These are phyloP conservation scores for Raphidocelis subcapitata DNA, from an alignment of 139 green algal genomes.

Conservation along the genomic window DNA sequence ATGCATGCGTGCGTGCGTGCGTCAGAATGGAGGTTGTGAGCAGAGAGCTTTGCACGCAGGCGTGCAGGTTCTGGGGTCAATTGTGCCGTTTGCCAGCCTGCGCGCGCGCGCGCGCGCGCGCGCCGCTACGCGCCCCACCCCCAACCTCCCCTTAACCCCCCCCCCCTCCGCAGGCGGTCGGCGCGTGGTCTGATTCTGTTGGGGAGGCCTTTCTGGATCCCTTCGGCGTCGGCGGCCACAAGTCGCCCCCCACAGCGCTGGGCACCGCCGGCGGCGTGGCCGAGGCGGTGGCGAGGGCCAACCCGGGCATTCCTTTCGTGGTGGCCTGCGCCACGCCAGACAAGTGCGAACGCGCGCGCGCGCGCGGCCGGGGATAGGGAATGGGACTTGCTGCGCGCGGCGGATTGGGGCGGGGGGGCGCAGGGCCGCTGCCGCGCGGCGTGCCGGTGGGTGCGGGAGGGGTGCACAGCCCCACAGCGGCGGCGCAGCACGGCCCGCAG, in stretches of 20 bases:
- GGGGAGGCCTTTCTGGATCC: conserved; percentile 12
- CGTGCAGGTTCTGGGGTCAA: too few species aligned
- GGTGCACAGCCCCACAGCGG: neutral
- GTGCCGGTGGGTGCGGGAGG: neutral
- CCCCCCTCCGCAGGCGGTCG: neutral
- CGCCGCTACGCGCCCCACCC: too few species aligned
- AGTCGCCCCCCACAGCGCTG: neutral
- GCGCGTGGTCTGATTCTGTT: neutral
- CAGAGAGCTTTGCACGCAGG: too few species aligned
- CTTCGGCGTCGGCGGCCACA: neutral
- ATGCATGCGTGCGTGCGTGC: too few species aligned
- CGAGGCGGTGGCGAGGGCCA: neutral
- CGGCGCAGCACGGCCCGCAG: neutral
- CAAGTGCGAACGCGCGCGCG: neutral
- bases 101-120: too few species aligned
- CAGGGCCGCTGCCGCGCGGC: neutral
- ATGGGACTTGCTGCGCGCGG: neutral
- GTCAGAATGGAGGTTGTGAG: too few species aligned
- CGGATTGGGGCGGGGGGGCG: neutral
- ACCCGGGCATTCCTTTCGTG: neutral
- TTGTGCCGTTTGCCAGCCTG: too few species aligned
- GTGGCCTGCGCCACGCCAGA: neutral
- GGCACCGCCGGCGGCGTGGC: neutral
- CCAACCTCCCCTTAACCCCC: too few species aligned
- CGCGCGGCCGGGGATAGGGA: neutral